phyloP scores from a whole-genome alignment of 2,329 filamentous ascomycete genomes.

The Botrytis tulipae region DNA sequence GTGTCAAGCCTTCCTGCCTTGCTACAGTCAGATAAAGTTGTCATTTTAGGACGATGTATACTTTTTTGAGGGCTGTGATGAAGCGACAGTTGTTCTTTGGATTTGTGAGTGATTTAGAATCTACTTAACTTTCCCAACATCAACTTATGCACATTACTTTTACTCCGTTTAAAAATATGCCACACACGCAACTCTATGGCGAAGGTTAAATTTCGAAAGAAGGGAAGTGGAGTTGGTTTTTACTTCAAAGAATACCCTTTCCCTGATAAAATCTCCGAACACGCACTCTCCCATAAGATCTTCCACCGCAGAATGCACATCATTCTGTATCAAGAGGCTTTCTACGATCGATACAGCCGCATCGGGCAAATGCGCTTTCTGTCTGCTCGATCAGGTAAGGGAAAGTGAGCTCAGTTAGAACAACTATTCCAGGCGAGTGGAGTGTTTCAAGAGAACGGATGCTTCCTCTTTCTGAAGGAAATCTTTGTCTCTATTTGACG shows the following conservation, averaged over 20 bases:
- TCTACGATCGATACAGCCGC: accelerated
- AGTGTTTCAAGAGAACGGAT: background rate
- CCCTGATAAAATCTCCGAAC: background rate
- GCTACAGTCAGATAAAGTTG: background rate
- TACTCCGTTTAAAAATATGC: background rate
- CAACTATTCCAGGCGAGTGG: background rate
- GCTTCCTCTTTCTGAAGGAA: background rate
- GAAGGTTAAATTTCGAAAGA: background rate
- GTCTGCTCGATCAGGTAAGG: background rate
- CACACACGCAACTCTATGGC: background rate
- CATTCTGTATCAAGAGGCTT: accelerated
- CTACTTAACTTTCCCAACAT: too few relatives aligned
- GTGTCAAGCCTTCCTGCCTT: background rate
- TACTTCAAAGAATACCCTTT: background rate
- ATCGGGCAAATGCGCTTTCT: background rate
- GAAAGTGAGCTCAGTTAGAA: background rate
- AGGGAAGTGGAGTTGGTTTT: background rate
- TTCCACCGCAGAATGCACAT: accelerated
- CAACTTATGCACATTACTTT: accelerated
- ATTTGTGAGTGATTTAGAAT: too few relatives aligned
- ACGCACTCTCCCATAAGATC: accelerated
- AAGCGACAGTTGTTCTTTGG: background rate
- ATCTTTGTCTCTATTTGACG: background rate
- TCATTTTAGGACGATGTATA: background rate
- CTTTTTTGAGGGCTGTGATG: background rate